A percentile compares a stretch with the other conserved stretches of the same genome.
phyloP scores from a whole-genome alignment of 192 early-diverging fungal genomes.

The Coemansia sp. region DNA sequence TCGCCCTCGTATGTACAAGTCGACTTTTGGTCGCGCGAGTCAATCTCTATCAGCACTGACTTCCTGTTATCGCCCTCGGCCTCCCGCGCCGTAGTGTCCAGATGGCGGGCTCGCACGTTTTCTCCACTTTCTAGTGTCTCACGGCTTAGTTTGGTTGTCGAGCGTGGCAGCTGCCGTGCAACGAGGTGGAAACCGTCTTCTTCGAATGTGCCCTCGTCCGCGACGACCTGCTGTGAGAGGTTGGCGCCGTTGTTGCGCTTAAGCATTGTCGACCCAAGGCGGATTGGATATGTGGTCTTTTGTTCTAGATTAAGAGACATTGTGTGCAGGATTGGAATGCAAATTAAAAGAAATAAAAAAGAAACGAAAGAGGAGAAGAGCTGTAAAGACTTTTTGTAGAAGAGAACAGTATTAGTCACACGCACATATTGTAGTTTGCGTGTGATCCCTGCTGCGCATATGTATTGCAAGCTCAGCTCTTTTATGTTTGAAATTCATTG shows the following conservation, averaged over 20 bases:
- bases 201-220: conserved; percentile 2
- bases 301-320: conserved; percentile 57
- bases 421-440: neutral
- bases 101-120: conserved; percentile 30
- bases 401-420: neutral
- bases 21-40: conserved; percentile 35
- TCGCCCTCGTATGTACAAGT: conserved; percentile 53
- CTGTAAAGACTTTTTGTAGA: neutral
- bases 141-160: conserved; percentile 47
- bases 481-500: neutral
- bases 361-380: neutral
- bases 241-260: neutral
- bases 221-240: neutral
- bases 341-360: neutral
- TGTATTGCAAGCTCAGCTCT: neutral
- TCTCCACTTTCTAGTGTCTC: conserved; percentile 43
- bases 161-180: conserved; percentile 44
- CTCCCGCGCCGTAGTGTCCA: neutral
- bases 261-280: conserved; percentile 27
- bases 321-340: conserved; percentile 6
- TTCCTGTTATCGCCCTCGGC: neutral
- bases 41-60: conserved; percentile 34
- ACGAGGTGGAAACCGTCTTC: conserved; percentile 46
- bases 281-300: conserved; percentile 38
- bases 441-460: neutral